Percentiles rank a stretch among this genome's conserved stretches.
Conservation (phyloP, 495 filamentous ascomycete genomes). For the Pseudevernia furfuracea region DNA sequence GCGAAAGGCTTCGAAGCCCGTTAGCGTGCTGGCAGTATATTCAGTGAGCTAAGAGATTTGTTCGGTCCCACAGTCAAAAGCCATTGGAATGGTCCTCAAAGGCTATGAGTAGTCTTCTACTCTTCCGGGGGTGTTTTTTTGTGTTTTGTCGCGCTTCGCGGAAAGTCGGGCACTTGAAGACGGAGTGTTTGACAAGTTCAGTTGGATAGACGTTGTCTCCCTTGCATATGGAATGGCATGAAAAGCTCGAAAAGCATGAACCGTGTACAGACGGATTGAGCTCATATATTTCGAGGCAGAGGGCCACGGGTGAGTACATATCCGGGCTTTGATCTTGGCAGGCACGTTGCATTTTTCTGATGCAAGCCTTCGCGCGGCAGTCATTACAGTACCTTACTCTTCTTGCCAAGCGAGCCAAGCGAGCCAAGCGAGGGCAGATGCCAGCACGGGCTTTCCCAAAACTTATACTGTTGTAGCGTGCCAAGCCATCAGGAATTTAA, state of each 20-base stretch:
- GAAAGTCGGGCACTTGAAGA: not conserved
- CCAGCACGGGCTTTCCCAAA: no score
- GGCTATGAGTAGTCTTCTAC: not conserved
- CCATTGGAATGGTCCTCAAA: not conserved
- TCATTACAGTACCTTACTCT: no score
- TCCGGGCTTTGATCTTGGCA: no score
- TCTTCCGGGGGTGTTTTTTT: not conserved
- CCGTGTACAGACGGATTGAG: no score
- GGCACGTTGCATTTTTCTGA: no score
- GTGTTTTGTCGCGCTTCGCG: not conserved
- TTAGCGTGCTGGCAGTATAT: not conserved
- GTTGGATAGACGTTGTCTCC: not conserved
- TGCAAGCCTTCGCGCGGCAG: no score
- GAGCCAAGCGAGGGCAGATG: no score
- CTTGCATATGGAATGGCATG: not conserved
- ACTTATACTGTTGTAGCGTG: no score
- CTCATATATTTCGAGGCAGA: no score
- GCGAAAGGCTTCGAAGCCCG: not conserved
- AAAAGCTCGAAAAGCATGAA: not conserved
- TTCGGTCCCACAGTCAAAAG: not conserved
- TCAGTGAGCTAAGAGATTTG: not conserved
- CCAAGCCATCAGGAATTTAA: no score
- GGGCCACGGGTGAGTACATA: no score
- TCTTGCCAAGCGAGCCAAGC: no score
- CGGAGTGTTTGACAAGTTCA: not conserved